Base-by-base conservation (phyloP, 1,284 basidiomycete species). In the Tilletia indica region DNA sequence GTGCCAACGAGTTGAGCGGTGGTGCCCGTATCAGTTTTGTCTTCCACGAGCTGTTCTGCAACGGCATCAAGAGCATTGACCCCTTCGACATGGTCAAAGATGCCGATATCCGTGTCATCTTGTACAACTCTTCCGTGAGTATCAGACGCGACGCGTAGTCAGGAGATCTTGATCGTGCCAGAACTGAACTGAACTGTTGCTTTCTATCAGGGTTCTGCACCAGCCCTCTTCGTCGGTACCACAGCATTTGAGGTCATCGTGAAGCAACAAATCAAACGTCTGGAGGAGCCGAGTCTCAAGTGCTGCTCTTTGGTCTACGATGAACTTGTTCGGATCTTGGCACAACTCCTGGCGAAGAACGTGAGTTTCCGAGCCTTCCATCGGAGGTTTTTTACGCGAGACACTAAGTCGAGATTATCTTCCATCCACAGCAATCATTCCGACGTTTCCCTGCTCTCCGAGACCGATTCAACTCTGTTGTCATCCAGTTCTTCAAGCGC, bases 31-130 rank as follows among this genome's bases (percentile, higher is more conserved):
- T 99, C 87, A 92, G 91, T 81, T 99, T 97, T 81, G 96, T 98
- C 71, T 99, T 94, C 88, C 96, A 99, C 85, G 96, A 99, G 85
- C 86, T 98, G 71, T 99, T 93, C 88, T 95, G 94, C 86, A 95
- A 93, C 83, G 96, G 96, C 76, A 89, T 99, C 84, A 95, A 92
- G 88, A 90, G 88, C 75, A 94, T 98, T 82, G 96, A 99, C 87
- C 96, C 96, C 2, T 99, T 97, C 81, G 96, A 99, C 85, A 93
- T 95, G 86, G 93, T 97, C 75, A 97, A 98, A 86, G 96, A 99
- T 84, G 93, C 94, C 38, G 96, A 99, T 86, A 97, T 99, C 83
- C 89, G 96, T 67, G 94, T 91, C 2, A 92, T 97, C 78, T 86
- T 98, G 70, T 99, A 98, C 87, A 99, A 98, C 87, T 97, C 95